Conservation (phyloP, 805 yeast genomes). For the Candida ortonii region DNA sequence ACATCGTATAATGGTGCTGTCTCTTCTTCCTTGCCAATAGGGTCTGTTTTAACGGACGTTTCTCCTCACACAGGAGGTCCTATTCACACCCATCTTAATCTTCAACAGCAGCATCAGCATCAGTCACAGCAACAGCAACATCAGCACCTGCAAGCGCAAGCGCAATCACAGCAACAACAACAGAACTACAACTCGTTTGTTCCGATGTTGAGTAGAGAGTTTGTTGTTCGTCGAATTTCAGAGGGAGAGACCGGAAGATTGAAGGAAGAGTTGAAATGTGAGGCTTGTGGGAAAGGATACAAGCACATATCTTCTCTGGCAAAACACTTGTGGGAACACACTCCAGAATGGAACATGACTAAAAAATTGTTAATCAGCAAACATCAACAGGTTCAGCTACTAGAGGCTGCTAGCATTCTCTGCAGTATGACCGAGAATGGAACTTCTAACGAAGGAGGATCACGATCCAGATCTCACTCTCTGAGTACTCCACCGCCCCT, state of each 20-base stretch:
- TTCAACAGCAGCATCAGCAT: conserved; percentile 10
- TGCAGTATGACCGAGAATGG: conserved; percentile 64
- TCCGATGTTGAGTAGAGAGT: conserved; percentile 52
- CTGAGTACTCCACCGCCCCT: conserved; percentile 19
- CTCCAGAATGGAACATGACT: conserved; percentile 91
- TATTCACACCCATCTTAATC: conserved; percentile 22
- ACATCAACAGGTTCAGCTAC: conserved; percentile 81
- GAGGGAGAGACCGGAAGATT: conserved; percentile 85
- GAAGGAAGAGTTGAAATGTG: conserved; percentile 82
- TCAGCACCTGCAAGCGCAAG: conserved; percentile 12
- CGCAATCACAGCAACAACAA: conserved; percentile 31
- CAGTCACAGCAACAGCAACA: conserved; percentile 27
- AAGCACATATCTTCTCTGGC: conserved; percentile 86
- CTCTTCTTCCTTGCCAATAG: conserved; percentile 22
- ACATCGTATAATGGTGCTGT: conserved; percentile 15
- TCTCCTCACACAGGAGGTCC: conserved; percentile 27
- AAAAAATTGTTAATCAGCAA: conserved; percentile 77
- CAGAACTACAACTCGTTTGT: conserved; percentile 14
- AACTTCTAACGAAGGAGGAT: conserved; percentile 12
- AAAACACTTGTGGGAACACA: conserved; percentile 89
- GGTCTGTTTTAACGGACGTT: conserved; percentile 4
- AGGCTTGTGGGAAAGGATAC: conserved; percentile 89
- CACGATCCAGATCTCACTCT: conserved; percentile 18
- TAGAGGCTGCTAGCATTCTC: conserved; percentile 74
- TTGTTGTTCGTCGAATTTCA: conserved; percentile 77